Evolutionary conservation across 805 yeast species (phyloP).

Genomic region (Metschnikowia proteae): DNA sequence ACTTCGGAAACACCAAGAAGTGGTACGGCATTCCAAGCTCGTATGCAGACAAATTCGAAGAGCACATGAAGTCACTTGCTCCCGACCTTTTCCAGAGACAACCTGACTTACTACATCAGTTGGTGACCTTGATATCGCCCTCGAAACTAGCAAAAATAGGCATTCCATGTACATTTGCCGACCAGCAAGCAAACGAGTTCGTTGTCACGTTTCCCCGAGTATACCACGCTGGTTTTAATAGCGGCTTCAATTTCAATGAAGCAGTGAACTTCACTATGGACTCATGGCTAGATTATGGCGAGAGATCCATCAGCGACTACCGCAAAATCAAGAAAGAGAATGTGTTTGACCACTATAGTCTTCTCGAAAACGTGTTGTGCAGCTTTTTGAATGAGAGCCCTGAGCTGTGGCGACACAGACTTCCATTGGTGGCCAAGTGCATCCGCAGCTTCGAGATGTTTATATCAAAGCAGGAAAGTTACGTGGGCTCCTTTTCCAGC

Average conservation of each 20-base stretch:
- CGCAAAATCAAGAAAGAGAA: conserved; percentile 39
- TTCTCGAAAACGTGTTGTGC: conserved; percentile 45
- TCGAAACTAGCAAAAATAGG: conserved; percentile 44
- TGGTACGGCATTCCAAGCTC: conserved; percentile 90
- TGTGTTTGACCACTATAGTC: conserved; percentile 50
- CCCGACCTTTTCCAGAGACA: conserved; percentile 84
- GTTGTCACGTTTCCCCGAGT: conserved; percentile 42
- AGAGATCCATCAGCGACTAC: conserved; percentile 26
- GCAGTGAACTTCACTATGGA: conserved; percentile 61
- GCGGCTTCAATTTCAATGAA: conserved; percentile 45
- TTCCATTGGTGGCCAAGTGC: conserved; percentile 19
- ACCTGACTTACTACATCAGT: conserved; percentile 84
- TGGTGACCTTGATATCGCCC: conserved; percentile 79
- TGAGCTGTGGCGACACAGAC: conserved; percentile 7
- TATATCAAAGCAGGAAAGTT: conserved; percentile 18
- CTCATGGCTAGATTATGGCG: conserved; percentile 66
- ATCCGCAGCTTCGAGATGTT: conserved; percentile 28
- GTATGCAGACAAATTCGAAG: conserved; percentile 61
- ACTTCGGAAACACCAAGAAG: conserved; percentile 80
- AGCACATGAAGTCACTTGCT: conserved; percentile 54
- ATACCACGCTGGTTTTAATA: conserved; percentile 45
- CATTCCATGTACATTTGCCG: conserved; percentile 47
- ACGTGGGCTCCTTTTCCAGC: conserved; percentile 19
- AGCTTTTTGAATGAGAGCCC: conserved; percentile 16
- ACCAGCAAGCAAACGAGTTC: conserved; percentile 65